Evolutionary conservation across 768 basidiomycete genomes (phyloP), one percentile per base, ranked within the genome.

Genomic region (Tulasnella sp.): DNA sequence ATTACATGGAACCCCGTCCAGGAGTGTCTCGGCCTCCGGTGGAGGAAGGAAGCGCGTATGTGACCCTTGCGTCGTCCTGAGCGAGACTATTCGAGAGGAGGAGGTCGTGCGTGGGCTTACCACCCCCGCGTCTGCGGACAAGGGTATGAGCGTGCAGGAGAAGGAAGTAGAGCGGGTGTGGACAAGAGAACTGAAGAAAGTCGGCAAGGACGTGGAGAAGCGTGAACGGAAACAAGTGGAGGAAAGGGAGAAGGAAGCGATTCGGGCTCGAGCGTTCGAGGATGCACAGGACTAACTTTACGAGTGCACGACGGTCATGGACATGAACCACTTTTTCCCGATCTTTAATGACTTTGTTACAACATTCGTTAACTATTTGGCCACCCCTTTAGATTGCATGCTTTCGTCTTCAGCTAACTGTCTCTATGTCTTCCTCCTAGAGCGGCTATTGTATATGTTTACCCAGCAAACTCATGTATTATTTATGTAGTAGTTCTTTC

Each of bases 81-180:
- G 24, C 75, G 75, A 72, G 58, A 42, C 24, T 54, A 44, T 60
- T 34, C 74, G 77, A 22, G 81, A 82, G 37, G 81, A 82, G 16
- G 81, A 82, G 24, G 80, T 82, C 31, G 69, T 81, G 18, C 42
- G 81, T 7, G 81, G 80, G 9, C 37, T 82, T 1, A 60, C 76
- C 4, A 80, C 80, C 22, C 40, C 42, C 16, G 79, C 9, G 14
- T 24, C 60, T 37, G 16, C 80, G 28, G 64, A 78, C 48, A 75
- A 75, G 79, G 72, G 41, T 28, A 60, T 34, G 28, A 80, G 40
- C 34, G 42, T 77, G n/a, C 34, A 42, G 34, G 81, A 82, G 74
- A 44, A 40, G 58, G 81, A 82, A 48, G 72, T 82, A 22, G 54
- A 74, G 40, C 37, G 54, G 1, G 46, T 81, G 1, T 82, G 81